Conservation (phyloP, 352 stramenopile genomes). For the Pythium rhizo-oryzae region DNA sequence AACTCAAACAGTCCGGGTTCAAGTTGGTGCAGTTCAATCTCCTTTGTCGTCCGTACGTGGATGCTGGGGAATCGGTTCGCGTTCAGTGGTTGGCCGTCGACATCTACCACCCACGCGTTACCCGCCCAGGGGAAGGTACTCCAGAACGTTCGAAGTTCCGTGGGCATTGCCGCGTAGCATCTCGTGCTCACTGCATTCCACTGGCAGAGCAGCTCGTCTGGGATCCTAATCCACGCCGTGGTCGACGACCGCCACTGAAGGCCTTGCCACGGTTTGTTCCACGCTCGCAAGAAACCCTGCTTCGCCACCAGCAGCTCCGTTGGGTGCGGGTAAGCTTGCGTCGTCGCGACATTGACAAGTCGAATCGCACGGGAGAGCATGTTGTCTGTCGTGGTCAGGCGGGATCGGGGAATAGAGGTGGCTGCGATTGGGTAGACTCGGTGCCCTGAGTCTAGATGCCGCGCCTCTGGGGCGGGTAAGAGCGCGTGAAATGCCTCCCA, state of each 20-base stretch:
- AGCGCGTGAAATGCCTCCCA: conserved; percentile 3
- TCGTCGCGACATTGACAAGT: no score
- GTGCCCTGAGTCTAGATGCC: no score
- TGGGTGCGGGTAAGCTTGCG: background rate
- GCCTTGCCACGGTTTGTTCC: background rate
- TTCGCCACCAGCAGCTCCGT: background rate
- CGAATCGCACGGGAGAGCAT: no score
- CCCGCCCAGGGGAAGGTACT: background rate
- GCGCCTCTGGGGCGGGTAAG: no score
- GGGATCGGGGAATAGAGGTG: no score
- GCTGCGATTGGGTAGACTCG: no score
- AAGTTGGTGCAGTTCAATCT: background rate
- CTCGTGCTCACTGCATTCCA: background rate
- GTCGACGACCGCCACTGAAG: background rate
- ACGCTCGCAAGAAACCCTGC: background rate
- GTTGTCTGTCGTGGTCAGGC: no score
- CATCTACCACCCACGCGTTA: background rate
- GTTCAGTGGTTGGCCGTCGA: background rate
- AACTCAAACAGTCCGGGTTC: background rate
- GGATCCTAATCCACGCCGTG: background rate
- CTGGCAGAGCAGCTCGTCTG: background rate
- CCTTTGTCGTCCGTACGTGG: background rate
- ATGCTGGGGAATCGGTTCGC: background rate
- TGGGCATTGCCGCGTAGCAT: background rate
- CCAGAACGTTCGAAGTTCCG: no score